These are phyloP conservation scores for Thoreauomyces humboldtii DNA, from an alignment of 192 early-diverging fungal genomes.

Conservation along the genomic window DNA sequence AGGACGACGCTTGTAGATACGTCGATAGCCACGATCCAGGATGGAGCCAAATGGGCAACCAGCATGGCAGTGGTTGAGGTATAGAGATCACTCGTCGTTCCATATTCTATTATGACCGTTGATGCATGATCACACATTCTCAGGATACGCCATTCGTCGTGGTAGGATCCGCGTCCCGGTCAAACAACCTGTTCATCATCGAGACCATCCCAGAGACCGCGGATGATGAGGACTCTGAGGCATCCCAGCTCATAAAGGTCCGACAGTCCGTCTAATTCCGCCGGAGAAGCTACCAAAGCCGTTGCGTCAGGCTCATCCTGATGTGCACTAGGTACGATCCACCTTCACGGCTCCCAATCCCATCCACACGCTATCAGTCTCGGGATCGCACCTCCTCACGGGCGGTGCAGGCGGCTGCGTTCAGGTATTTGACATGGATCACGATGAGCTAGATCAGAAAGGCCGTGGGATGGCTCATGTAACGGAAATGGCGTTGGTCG, in stretches of 20 bases:
- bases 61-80: slow-evolving; percentile 21
- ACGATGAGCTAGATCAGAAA: slow-evolving; percentile 19
- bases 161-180: slow-evolving; percentile 37
- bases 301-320: neutral
- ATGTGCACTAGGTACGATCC: slow-evolving; percentile 35
- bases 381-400: slow-evolving; percentile 34
- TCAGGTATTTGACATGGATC: slow-evolving; percentile 44
- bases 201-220: slow-evolving; percentile 25
- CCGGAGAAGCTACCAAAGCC: no score
- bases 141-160: slow-evolving; percentile 39
- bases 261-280: no score
- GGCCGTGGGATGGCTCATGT: slow-evolving; percentile 14
- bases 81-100: neutral
- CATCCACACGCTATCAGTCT: slow-evolving; percentile 37
- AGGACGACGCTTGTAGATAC: no score
- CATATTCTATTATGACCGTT: neutral
- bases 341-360: slow-evolving; percentile 41
- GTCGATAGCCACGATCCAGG: neutral
- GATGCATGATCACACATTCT: neutral
- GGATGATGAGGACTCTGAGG: neutral
- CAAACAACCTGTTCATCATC: slow-evolving; percentile 43
- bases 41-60: slow-evolving; percentile 15
- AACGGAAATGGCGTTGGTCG: neutral
- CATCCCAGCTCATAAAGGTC: no score
- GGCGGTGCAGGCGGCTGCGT: slow-evolving; percentile 36